These are phyloP conservation scores for Butyriboletus loyo DNA, from an alignment of 768 basidiomycete genomes.

Conservation along the genomic window DNA sequence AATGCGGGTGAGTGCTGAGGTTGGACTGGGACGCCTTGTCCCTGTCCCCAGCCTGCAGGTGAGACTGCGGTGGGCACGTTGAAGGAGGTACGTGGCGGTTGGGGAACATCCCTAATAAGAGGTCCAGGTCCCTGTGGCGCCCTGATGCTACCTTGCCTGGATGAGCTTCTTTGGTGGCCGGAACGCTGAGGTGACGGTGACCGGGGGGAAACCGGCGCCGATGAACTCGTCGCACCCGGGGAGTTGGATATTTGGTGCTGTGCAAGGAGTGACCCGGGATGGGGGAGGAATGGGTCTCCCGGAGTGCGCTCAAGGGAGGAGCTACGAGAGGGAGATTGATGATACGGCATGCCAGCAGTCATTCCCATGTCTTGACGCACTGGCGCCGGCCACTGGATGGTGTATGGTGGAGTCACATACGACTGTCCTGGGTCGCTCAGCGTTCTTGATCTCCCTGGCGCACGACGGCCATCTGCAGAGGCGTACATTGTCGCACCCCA, in stretches of 20 bases:
- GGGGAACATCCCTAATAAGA: slow-evolving; percentile 19
- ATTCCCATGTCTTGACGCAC: slow-evolving; percentile 14
- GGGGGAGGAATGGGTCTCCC: slow-evolving; percentile 13
- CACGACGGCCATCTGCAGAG: slow-evolving; percentile 7
- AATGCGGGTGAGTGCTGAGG: slow-evolving; percentile 2
- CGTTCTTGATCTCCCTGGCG: slow-evolving; percentile 9
- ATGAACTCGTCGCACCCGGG: neutral
- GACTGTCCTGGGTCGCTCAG: slow-evolving; percentile 25
- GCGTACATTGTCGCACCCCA: slow-evolving; percentile 12
- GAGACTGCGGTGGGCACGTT: slow-evolving; percentile 7
- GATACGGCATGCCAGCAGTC: neutral
- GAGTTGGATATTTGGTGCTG: slow-evolving; percentile 8
- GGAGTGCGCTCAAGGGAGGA: slow-evolving; percentile 21
- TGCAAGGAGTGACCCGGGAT: slow-evolving; percentile 6
- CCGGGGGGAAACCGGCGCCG: slow-evolving; percentile 16
- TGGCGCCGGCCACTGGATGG: slow-evolving; percentile 24
- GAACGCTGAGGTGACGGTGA: slow-evolving; percentile 18
- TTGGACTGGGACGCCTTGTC: slow-evolving; percentile 2
- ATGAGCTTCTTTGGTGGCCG: slow-evolving; percentile 12
- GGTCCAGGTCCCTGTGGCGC: slow-evolving; percentile 14
- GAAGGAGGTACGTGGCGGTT: slow-evolving; percentile 17
- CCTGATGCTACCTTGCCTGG: slow-evolving; percentile 17
- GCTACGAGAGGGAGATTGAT: slow-evolving; percentile 17
- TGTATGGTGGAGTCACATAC: slow-evolving; percentile 22
- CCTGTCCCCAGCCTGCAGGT: slow-evolving; percentile 5